Evolutionary conservation across 176 grass and related monocot genomes (phyloP).

Genomic region (Chrysopogon serrulatus): DNA sequence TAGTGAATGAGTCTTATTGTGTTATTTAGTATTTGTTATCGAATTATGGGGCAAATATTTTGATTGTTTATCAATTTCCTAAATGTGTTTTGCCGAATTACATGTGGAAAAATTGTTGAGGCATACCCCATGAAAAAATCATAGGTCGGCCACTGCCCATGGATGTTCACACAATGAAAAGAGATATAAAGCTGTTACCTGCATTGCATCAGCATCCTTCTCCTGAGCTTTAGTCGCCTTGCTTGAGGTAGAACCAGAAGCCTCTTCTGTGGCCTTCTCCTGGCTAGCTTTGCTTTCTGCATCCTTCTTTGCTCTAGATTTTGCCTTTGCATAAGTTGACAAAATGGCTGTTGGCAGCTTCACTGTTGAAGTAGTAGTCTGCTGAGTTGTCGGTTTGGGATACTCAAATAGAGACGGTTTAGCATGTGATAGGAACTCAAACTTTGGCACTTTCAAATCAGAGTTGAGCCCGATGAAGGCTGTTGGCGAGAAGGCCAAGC

Average conservation of each 20-base stretch:
- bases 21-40: not conserved
- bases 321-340: constrained; percentile 94
- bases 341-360: constrained; percentile 87
- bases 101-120: not conserved
- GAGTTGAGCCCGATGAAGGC: constrained; percentile 93
- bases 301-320: constrained; percentile 91
- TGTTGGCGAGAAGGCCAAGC: constrained; percentile 88
- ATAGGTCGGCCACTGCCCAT: not conserved
- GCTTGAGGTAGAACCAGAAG: constrained; percentile 42
- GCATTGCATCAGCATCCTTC: constrained; percentile 83
- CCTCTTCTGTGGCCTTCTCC: constrained; percentile 63
- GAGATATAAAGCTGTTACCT: constrained; percentile 45
- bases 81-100: not conserved
- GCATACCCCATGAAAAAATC: not conserved
- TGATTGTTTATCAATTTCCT: not conserved
- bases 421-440: constrained; percentile 91
- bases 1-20: not conserved
- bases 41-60: not conserved
- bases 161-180: not conserved
- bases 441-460: constrained; percentile 92
- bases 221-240: constrained; percentile 61
- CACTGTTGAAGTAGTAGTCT: constrained; percentile 67
- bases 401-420: constrained; percentile 93
- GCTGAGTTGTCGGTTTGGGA: constrained; percentile 72
- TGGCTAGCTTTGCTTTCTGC: constrained; percentile 77